Base-by-base conservation (phyloP, 75 land plant species). In the Azolla pinnata region DNA sequence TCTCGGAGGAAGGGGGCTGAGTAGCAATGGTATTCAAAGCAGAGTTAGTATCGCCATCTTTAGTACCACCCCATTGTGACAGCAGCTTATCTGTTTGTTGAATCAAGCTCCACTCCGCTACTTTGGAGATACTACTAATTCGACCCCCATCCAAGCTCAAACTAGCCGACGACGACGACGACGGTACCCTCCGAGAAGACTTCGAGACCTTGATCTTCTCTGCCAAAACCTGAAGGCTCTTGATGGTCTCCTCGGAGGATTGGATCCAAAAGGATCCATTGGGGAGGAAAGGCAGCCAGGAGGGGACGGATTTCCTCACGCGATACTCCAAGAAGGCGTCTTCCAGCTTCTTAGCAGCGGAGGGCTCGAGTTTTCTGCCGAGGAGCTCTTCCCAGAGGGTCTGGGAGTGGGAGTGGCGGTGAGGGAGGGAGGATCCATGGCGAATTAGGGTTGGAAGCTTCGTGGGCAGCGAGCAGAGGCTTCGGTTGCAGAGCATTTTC, bases 171-270 rank as follows among this genome's bases (percentile, higher is more conserved):
- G n/a, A n/a, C n/a, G n/a, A n/a, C n/a, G n/a, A n/a, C n/a, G n/a
- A n/a, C n/a, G n/a, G n/a, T n/a, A n/a, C n/a, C 14, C 21, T 46
- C 2, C 49, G 4, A 4, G 10, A 3, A 4, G 49, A 23, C 21
- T 46, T 46, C 2, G 49, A 46, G 23, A 46, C 49, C 17, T 46
- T 46, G 21, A 46, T 46, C 21, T 23, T 4, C 21, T 46, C 49
- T 3, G 49, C 49, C 2, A 46, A 14, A 2, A 46, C 49, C 21
- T 46, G 49, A 14, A 46, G 49, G 21, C 21, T 46, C 49, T 46
- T 46, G 49, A 46, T 46, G 49, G 49, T 58, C 44, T 58, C 60
- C 33, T 58, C 60, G 20, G 31, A 31, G 8, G 60, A 58, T 2
- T 33, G 60, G 12, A 58, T 33, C 60, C 60, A 58, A 23, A 31